Percentiles rank a stretch among this genome's conserved stretches.
Conservation (phyloP, 1,284 basidiomycete genomes). For the Ganoderma lucidum region DNA sequence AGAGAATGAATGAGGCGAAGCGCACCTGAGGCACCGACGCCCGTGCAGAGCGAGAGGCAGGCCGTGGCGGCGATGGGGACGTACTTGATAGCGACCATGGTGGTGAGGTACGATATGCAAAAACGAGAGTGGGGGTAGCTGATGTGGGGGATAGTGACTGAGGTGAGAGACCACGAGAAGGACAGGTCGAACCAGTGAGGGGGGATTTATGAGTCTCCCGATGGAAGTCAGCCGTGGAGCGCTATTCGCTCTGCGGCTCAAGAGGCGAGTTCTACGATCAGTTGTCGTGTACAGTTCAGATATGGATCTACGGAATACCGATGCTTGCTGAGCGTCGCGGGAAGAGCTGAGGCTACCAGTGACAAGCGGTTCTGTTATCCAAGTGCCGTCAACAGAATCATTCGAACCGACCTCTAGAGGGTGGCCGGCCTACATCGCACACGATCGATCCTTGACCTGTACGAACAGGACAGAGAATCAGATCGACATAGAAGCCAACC, state of each 20-base stretch:
- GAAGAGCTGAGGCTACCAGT: background rate
- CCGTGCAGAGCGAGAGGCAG: background rate
- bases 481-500: background rate
- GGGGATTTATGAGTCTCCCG: background rate
- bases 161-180: background rate
- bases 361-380: background rate
- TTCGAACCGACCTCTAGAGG: background rate
- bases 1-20: background rate
- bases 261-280: background rate
- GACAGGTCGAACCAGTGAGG: background rate
- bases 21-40: background rate
- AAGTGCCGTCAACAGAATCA: background rate
- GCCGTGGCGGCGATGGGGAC: background rate
- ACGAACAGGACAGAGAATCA: background rate
- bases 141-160: background rate
- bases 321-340: too few species aligned
- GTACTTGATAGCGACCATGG: slow-evolving; percentile 1
- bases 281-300: background rate
- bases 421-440: too few species aligned
- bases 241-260: background rate
- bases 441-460: too few species aligned
- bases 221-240: background rate
- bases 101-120: background rate
- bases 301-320: background rate
- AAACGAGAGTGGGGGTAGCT: background rate